A percentile compares a stretch with the other conserved stretches of the same genome.
These are phyloP conservation scores for Kodamaea laetipori DNA, from an alignment of 805 yeast genomes.

Conservation along the genomic window DNA sequence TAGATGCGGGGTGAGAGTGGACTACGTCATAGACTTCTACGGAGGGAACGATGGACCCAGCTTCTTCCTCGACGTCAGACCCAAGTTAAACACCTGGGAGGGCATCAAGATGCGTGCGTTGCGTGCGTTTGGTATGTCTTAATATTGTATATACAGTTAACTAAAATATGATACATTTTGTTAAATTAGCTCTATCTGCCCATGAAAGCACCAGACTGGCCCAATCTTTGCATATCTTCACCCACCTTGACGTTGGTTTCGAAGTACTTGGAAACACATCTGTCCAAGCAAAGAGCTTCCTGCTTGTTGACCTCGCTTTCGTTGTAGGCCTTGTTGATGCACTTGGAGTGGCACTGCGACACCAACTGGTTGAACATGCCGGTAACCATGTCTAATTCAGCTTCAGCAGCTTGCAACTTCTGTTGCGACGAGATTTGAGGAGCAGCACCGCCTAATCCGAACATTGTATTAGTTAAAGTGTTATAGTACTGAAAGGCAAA, in stretches of 20 bases:
- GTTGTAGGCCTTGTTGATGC: slow-evolving; percentile 65
- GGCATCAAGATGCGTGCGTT: slow-evolving; percentile 70
- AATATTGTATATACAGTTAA: slow-evolving; percentile 12
- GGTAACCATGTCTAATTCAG: slow-evolving; percentile 95
- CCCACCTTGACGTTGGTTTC: slow-evolving; percentile 95
- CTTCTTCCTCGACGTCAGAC: slow-evolving; percentile 87
- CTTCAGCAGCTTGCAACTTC: slow-evolving; percentile 88
- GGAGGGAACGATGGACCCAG: slow-evolving; percentile 46
- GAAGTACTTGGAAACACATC: slow-evolving; percentile 94
- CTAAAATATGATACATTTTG: slow-evolving; percentile 9
- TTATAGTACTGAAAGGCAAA: slow-evolving; percentile 11
- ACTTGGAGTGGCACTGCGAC: slow-evolving; percentile 84
- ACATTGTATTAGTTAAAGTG: slow-evolving; percentile 50
- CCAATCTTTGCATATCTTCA: slow-evolving; percentile 59
- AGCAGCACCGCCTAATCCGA: slow-evolving; percentile 75
- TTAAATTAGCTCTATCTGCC: slow-evolving; percentile 33
- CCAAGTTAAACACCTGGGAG: slow-evolving; percentile 79
- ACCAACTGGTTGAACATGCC: slow-evolving; percentile 94
- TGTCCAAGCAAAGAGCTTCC: slow-evolving; percentile 86
- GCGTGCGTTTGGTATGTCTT: slow-evolving; percentile 9
- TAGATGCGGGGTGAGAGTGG: slow-evolving; percentile 80
- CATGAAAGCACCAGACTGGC: slow-evolving; percentile 49
- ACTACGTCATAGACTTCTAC: slow-evolving; percentile 93
- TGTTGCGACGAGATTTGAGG: slow-evolving; percentile 76
- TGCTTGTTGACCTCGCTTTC: slow-evolving; percentile 76